Percentiles rank a stretch among this genome's conserved stretches.
These are phyloP conservation scores for Citrus australasica DNA, from an alignment of 345 rosid species.

Conservation along the genomic window DNA sequence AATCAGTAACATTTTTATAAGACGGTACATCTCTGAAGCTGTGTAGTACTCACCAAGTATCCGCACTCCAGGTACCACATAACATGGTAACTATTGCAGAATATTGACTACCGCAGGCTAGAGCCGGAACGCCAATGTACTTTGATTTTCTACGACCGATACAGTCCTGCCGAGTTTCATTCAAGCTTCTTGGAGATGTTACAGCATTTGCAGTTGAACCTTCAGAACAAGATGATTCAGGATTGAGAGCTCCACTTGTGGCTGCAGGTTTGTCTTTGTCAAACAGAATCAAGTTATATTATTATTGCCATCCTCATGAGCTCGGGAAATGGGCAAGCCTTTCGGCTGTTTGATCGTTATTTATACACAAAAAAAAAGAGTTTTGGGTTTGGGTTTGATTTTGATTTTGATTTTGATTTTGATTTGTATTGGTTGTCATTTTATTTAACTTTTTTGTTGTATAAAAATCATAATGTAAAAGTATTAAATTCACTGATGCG, in stretches of 20 bases:
- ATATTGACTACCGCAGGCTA: slow-evolving; percentile 74
- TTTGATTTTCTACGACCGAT: slow-evolving; percentile 69
- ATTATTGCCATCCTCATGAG: slow-evolving; percentile 73
- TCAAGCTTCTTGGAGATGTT: slow-evolving; percentile 78
- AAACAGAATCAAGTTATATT: slow-evolving; percentile 64
- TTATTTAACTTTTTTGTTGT: slow-evolving; percentile 17
- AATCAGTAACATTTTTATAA: slow-evolving; percentile 57
- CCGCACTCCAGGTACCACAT: slow-evolving; percentile 68
- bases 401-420: slow-evolving; percentile 2
- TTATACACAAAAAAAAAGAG: neutral
- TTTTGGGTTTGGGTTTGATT: neutral
- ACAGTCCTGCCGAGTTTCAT: slow-evolving; percentile 54
- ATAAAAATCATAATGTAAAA: slow-evolving; percentile 15
- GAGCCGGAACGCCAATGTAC: slow-evolving; percentile 73
- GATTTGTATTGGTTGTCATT: slow-evolving; percentile 1
- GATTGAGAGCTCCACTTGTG: slow-evolving; percentile 35
- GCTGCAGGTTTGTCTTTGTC: slow-evolving; percentile 74
- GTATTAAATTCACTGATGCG: slow-evolving; percentile 9
- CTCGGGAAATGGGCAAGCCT: slow-evolving; percentile 92
- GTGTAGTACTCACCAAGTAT: slow-evolving; percentile 75
- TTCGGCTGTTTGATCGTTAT: slow-evolving; percentile 41
- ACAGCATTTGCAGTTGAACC: slow-evolving; percentile 69
- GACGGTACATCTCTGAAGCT: slow-evolving; percentile 77
- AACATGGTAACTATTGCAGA: slow-evolving; percentile 77
- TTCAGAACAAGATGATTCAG: slow-evolving; percentile 60